Evolutionary conservation across 495 filamentous ascomycete species (phyloP).

Genomic region (Pseudevernia furfuracea): DNA sequence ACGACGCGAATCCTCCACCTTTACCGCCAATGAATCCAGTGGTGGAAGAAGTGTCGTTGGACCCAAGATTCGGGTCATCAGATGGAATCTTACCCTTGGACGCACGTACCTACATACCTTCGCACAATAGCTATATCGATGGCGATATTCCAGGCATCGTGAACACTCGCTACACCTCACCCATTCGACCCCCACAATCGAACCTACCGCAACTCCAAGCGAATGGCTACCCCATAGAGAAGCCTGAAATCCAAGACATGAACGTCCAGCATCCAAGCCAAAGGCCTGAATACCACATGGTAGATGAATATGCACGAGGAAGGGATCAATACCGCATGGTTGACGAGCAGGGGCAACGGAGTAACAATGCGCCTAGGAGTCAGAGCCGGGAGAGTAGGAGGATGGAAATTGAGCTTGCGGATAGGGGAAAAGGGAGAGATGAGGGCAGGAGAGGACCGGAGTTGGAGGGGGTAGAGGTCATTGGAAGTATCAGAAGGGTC

Average conservation of each 20-base stretch:
- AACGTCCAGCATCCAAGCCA: constrained; percentile 9
- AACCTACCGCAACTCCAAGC: constrained; percentile 14
- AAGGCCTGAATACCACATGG: constrained; percentile 17
- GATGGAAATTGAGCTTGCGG: constrained; percentile 23
- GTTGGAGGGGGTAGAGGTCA: constrained; percentile 16
- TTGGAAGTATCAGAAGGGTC: constrained; percentile 20
- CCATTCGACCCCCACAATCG: background rate
- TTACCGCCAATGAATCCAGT: constrained; percentile 9
- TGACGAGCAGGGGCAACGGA: constrained; percentile 5
- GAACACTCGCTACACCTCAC: constrained; percentile 14
- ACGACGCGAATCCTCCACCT: constrained; percentile 7
- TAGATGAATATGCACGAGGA: constrained; percentile 14
- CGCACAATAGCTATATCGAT: constrained; percentile 11
- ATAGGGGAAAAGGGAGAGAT: constrained; percentile 6
- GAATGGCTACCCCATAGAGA: constrained; percentile 24
- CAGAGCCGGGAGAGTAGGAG: constrained; percentile 23
- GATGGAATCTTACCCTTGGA: background rate
- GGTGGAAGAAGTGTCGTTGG: constrained; percentile 5
- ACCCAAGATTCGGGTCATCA: background rate
- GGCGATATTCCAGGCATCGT: constrained; percentile 12
- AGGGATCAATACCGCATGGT: constrained; percentile 8
- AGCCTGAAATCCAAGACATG: constrained; percentile 4
- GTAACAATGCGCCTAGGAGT: constrained; percentile 13
- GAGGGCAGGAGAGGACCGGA: constrained; percentile 1
- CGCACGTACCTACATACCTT: constrained; percentile 1